phyloP scores from a whole-genome alignment of 2,329 filamentous ascomycete genomes.

The Raffaelea albimanens region DNA sequence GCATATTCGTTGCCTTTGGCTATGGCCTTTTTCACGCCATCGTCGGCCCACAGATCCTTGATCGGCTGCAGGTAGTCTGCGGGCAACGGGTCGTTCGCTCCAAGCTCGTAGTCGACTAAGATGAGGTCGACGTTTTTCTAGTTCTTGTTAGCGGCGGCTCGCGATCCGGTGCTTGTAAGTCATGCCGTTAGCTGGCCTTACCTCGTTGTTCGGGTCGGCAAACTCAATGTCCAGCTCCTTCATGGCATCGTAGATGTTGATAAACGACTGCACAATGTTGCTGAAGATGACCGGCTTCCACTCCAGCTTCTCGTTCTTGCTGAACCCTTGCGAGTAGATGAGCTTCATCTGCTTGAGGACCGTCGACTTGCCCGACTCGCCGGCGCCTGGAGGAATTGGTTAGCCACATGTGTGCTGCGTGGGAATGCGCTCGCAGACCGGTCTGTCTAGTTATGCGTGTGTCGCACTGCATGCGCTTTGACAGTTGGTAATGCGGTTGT shows the following conservation, averaged over 20 bases:
- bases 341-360: constrained; percentile 99
- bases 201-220: constrained; percentile 69
- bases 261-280: constrained; percentile 88
- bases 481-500: not conserved
- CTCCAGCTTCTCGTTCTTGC: constrained; percentile 79
- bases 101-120: constrained; percentile 72
- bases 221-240: constrained; percentile 72
- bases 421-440: too few species aligned
- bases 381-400: constrained; percentile 60
- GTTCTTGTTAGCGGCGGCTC: not conserved
- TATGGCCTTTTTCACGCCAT: constrained; percentile 78
- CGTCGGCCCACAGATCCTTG: constrained; percentile 74
- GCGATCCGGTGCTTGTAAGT: not conserved
- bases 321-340: constrained; percentile 90
- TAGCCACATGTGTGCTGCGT: too few species aligned
- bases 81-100: constrained; percentile 71
- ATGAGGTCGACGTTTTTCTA: constrained; percentile 73
- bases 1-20: constrained; percentile 93
- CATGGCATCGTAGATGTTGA: constrained; percentile 86
- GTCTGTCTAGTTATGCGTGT: too few species aligned
- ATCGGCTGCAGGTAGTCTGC: constrained; percentile 70
- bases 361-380: constrained; percentile 95
- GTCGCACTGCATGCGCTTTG: too few species aligned
- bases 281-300: constrained; percentile 94
- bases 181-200: constrained; percentile 36